Conservation (phyloP, 148 eudicot genomes). For the Bassia scoparia region DNA sequence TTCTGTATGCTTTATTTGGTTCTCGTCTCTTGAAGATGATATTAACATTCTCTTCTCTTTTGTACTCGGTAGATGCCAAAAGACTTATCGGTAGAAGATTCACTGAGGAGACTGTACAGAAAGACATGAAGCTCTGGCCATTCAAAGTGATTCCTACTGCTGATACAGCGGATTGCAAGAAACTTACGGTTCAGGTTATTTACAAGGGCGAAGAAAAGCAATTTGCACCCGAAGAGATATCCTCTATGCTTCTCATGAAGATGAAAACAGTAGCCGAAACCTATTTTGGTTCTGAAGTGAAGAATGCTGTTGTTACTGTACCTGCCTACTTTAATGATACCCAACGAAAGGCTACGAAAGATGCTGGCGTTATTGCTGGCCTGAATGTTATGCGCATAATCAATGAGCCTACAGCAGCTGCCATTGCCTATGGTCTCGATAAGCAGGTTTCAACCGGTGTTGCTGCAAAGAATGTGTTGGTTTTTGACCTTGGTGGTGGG, state of each 20-base stretch:
- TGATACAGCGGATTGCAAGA: neutral
- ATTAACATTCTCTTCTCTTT: neutral
- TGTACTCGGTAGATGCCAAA: slow-evolving; percentile 7
- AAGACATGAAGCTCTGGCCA: slow-evolving; percentile 7
- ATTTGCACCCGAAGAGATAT: slow-evolving; percentile 9
- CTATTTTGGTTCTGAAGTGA: neutral
- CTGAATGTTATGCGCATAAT: slow-evolving; percentile 5
- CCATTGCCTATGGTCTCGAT: slow-evolving; percentile 1
- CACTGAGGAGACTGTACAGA: neutral
- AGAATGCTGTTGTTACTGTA: neutral
- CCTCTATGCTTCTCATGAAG: slow-evolving; percentile 8
- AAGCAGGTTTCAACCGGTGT: neutral
- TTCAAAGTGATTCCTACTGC: slow-evolving; percentile 2
- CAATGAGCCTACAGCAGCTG: slow-evolving; percentile 1
- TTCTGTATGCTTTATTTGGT: neutral
- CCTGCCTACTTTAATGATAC: neutral
- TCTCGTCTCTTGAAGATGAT: neutral
- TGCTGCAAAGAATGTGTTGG: too few species aligned
- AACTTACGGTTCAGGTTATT: neutral
- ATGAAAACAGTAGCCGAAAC: neutral
- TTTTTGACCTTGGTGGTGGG: too few species aligned
- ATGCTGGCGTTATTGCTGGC: neutral
- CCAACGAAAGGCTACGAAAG: neutral
- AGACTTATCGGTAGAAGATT: slow-evolving; percentile 9
- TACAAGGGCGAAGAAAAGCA: slow-evolving; percentile 11